These are phyloP conservation scores for Metarhizium robertsii DNA, from an alignment of 2,329 filamentous ascomycete species.

Conservation along the genomic window DNA sequence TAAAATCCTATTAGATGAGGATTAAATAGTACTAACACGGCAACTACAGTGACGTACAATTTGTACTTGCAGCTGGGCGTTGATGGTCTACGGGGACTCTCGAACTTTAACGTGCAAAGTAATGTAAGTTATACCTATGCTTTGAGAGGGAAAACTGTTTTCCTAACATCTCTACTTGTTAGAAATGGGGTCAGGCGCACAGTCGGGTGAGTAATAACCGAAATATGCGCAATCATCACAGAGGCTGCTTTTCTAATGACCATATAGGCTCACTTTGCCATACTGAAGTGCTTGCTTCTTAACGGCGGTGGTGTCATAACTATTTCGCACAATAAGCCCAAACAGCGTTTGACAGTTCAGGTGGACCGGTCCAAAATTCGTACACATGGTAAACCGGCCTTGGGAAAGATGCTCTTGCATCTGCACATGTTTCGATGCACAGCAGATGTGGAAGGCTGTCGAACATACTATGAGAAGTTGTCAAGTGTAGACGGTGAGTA, in stretches of 20 bases:
- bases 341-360: slow-evolving; percentile 37
- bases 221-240: neutral
- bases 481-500: slow-evolving; percentile 37
- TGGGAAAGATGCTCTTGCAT: slow-evolving; percentile 48
- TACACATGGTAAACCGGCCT: slow-evolving; percentile 44
- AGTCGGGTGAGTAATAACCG: slow-evolving; percentile 17
- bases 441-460: slow-evolving; percentile 44
- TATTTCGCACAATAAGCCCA: slow-evolving; percentile 33
- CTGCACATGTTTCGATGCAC: slow-evolving; percentile 55
- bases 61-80: slow-evolving; percentile 31
- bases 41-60: slow-evolving; percentile 25
- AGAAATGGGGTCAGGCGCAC: slow-evolving; percentile 37
- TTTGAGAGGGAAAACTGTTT: neutral
- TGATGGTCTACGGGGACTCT: slow-evolving; percentile 26
- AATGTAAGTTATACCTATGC: slow-evolving; percentile 5
- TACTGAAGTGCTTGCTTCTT: slow-evolving; percentile 46
- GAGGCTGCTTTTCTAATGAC: neutral
- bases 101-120: slow-evolving; percentile 27
- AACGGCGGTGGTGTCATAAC: slow-evolving; percentile 37
- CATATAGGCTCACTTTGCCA: slow-evolving; percentile 51
- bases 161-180: neutral
- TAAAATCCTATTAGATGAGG: neutral
- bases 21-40: neutral
- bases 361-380: slow-evolving; percentile 50
- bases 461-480: slow-evolving; percentile 47